Base-by-base conservation (phyloP, 1,284 basidiomycete species). In the Xanthoconium separans region DNA sequence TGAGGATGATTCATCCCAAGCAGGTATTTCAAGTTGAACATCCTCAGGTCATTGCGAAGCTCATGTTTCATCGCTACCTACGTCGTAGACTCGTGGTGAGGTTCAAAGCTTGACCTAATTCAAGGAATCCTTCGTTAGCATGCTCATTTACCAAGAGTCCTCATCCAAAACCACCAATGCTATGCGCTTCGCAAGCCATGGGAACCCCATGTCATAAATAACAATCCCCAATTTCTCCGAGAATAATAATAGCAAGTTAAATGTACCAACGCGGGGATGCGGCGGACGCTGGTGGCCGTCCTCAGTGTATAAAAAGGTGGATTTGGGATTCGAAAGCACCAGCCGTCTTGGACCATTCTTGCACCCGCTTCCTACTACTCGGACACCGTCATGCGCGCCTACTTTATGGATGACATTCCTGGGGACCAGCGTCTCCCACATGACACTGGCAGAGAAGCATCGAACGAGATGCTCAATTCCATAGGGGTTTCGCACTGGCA, bases 401-500 rank as follows among this genome's bases (percentile, higher is more conserved):
- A 91, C 77, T 85, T 88, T 73, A 90, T 79, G 70, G 89, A 92
- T 73, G 83, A 90, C 67, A 54, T 84, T 39, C 81, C 83, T 51
- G 88, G 84, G 44, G 89, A 92, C 73, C 89, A 89, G 65, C 82
- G 87, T 45, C 79, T 88, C 16, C 79, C 80, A 0, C 91, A 95
- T 68, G 84, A 91, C 65, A 74, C 86, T 1, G 81, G 80, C 12
- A 70, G 69, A 47, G 70, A 75, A 2, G 83, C 87, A 31, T 71
- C 80, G 0, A 58, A 70, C 4, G 74, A 79, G 16, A 74, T 71
- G 1, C 79, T 93, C 45, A 65, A 69, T 3, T 59, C 70, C 12
- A 75, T 91, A 50, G 83, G 84, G 2, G 82, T 92, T 49, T 74
- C 80, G 56, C 77, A 81, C 69, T 82, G 81, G 77, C 66, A 70